Percentiles rank a stretch among this genome's conserved stretches.
phyloP scores from a whole-genome alignment of 2,329 filamentous ascomycete species.

The Juglanconis sp. region DNA sequence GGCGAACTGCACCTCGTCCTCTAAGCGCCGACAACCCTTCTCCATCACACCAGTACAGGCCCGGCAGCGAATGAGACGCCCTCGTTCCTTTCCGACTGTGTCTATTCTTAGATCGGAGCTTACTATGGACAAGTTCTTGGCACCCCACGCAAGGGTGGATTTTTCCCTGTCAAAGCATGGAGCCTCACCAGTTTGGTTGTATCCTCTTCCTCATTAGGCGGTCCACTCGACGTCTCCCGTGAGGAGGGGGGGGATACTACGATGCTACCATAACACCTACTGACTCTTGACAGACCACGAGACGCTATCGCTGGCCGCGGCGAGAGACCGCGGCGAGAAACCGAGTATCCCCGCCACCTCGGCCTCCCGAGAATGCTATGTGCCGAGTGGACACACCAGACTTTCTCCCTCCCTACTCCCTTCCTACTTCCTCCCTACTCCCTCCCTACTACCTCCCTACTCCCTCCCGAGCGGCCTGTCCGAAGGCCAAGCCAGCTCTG shows the following conservation, averaged over 20 bases:
- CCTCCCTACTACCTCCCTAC: no score
- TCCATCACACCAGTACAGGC: neutral
- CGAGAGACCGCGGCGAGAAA: neutral
- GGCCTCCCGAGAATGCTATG: no score
- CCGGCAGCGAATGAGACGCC: constrained; percentile 1
- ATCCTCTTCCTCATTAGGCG: neutral
- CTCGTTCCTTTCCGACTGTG: neutral
- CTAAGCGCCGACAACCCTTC: constrained; percentile 7
- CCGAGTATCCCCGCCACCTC: no score
- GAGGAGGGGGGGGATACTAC: no score
- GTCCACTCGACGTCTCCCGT: neutral
- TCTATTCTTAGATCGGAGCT: constrained; percentile 2
- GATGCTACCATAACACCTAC: no score
- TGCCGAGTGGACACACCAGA: no score
- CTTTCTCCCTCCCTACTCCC: no score
- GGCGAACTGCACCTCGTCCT: constrained; percentile 3
- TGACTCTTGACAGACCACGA: no score
- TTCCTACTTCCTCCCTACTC: no score
- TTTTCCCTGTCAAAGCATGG: neutral
- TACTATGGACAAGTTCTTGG: neutral
- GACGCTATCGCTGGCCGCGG: no score
- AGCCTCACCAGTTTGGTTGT: neutral
- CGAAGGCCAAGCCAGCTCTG: no score
- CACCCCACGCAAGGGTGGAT: neutral
- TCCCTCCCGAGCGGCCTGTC: no score